Base-by-base conservation (phyloP, 352 stramenopile genomes). In the Pseudoperonospora humuli region DNA sequence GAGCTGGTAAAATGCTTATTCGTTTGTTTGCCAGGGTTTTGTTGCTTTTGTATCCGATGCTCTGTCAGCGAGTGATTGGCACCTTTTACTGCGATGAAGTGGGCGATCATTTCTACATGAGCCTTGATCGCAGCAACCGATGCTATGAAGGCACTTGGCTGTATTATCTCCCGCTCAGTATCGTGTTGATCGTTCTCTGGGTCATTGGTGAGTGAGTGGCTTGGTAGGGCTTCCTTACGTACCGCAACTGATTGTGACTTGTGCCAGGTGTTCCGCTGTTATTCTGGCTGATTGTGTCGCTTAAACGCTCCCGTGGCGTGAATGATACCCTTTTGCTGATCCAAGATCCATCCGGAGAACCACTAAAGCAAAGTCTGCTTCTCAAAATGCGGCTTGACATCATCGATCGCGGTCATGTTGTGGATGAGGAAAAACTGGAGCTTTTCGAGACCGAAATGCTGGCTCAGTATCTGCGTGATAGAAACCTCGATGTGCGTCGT, bases 1-100 rank as follows among this genome's bases (percentile, higher is more conserved):
- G 35, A 19, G 3, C 15, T 27, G 9, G 6, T 17, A 11, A 27
- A 17, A 7, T 17, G 25, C 14, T 6, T 46, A 31, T 31, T 8
- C 28, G 6, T 34, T 32, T 48, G 33, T 51, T 7, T 39, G n/a
- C n/a, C n/a, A 78, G 67, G 74, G 59, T 88, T 13, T 39, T 84
- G 28, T 39, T 88, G 14, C 21, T 88, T 13, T 85, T 84, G 15
- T 86, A 88, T 35, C 76, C 76, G 1, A 71, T 84, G 39, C 45
- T 88, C n/a, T 82, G 71, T 39, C 69, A 83, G 45, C 75, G 72
- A 4, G 69, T 78, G 35, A 49, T 88, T 20, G 70, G 68, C 1
- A 67, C 70, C n/a, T 88, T 86, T 23, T 86, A 88, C 58, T 88
- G 76, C 43, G 65, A 84, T 23, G 73, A 88, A 44, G 64, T 88